A percentile compares a stretch with the other conserved stretches of the same genome.
Evolutionary conservation across 225 moss, liverwort and hornwort genomes (phyloP).

Genomic region (Polytrichum formosum): DNA sequence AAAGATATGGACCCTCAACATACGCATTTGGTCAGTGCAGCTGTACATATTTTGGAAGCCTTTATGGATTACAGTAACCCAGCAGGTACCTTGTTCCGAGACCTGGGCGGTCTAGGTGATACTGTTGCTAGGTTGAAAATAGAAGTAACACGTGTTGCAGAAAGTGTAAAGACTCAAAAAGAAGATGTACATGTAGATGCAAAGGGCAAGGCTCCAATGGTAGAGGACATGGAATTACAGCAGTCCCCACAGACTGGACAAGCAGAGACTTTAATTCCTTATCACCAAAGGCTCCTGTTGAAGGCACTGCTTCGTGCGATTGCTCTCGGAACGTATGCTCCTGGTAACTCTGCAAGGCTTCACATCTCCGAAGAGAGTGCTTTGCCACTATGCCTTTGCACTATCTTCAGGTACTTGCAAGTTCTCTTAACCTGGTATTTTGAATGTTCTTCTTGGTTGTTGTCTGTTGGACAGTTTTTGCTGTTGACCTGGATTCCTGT

Average conservation of each 20-base stretch:
- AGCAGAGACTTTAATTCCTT: conserved; percentile 74
- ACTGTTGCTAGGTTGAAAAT: conserved; percentile 79
- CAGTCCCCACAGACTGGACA: conserved; percentile 48
- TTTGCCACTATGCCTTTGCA: conserved; percentile 74
- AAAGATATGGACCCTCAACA: conserved; percentile 87
- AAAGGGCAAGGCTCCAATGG: conserved; percentile 77
- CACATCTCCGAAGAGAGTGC: conserved; percentile 85
- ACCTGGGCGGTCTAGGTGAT: conserved; percentile 94
- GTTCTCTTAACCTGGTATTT: background rate
- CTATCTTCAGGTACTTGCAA: conserved; percentile 62
- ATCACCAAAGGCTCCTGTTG: conserved; percentile 82
- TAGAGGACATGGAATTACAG: conserved; percentile 60
- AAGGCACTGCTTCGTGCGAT: conserved; percentile 92
- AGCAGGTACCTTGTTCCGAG: conserved; percentile 90
- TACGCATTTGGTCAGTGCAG: conserved; percentile 85
- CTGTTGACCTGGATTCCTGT: too few relatives aligned
- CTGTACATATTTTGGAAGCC: conserved; percentile 95
- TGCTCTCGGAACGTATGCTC: conserved; percentile 88
- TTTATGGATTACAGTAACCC: conserved; percentile 99
- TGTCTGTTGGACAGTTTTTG: background rate
- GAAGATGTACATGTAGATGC: conserved; percentile 44
- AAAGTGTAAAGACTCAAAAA: conserved; percentile 51
- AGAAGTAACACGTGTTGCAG: conserved; percentile 74
- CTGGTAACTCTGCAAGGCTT: conserved; percentile 71
- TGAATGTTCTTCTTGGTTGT: background rate